A percentile compares a stretch with the other conserved stretches of the same genome.
Conservation (phyloP, 345 rosid species). For the Carallia brachiata region DNA sequence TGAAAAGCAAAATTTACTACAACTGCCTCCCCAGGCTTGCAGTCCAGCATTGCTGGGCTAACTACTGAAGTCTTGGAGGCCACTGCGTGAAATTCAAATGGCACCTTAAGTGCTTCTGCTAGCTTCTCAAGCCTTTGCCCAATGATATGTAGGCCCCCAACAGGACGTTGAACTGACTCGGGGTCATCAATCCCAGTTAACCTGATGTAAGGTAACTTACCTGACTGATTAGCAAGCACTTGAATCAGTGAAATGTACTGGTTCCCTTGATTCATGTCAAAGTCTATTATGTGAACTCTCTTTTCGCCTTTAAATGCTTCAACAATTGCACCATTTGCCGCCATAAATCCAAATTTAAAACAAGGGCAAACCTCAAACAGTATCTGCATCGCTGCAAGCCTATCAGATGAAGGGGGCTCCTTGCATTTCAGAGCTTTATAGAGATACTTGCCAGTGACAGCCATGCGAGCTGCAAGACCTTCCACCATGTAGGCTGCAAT, state of each 20-base stretch:
- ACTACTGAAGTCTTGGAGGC: slow-evolving; percentile 69
- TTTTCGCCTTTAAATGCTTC: slow-evolving; percentile 75
- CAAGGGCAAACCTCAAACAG: slow-evolving; percentile 98
- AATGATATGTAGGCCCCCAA: slow-evolving; percentile 69
- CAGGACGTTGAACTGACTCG: slow-evolving; percentile 82
- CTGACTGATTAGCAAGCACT: slow-evolving; percentile 47
- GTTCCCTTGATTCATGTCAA: slow-evolving; percentile 91
- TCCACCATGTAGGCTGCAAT: slow-evolving; percentile 98
- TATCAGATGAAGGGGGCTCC: slow-evolving; percentile 91
- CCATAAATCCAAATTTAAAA: slow-evolving; percentile 88
- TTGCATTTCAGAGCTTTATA: slow-evolving; percentile 92
- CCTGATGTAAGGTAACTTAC: slow-evolving; percentile 57
- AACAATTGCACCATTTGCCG: slow-evolving; percentile 80
- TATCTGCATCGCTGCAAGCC: slow-evolving; percentile 98
- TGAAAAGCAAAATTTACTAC: slow-evolving; percentile 93
- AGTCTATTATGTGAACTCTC: slow-evolving; percentile 79
- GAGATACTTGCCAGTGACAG: slow-evolving; percentile 78
- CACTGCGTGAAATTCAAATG: slow-evolving; percentile 68
- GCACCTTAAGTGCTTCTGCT: slow-evolving; percentile 59
- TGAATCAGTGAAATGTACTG: slow-evolving; percentile 88
- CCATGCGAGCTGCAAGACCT: slow-evolving; percentile 95
- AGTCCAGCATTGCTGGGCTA: slow-evolving; percentile 64
- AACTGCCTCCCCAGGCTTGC: slow-evolving; percentile 67
- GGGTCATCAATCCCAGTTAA: slow-evolving; percentile 96
- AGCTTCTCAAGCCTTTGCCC: slow-evolving; percentile 83